Evolutionary conservation across 371 early-diverging fungal genomes (phyloP).

Genomic region (Mortierella sp.): DNA sequence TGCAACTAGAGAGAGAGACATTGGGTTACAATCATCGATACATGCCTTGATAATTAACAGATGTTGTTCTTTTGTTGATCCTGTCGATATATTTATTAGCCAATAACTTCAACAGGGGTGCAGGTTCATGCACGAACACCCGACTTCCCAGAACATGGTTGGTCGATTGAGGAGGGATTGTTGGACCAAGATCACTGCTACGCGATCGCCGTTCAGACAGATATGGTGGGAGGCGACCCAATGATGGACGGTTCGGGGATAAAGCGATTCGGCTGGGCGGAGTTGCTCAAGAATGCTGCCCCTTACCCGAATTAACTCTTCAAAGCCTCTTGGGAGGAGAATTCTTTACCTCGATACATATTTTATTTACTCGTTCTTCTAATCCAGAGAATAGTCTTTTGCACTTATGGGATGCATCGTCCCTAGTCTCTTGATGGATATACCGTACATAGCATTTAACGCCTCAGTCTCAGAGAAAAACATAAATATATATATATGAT

Average conservation of each 20-base stretch:
- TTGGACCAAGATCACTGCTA: constrained; percentile 48
- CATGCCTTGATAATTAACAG: no score
- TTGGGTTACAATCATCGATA: no score
- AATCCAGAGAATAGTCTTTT: no score
- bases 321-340: not conserved
- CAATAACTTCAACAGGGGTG: constrained; percentile 31
- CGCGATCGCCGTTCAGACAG: constrained; percentile 40
- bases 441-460: no score
- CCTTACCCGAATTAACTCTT: constrained; percentile 24
- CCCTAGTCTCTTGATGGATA: no score
- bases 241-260: constrained; percentile 40
- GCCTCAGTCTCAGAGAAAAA: no score
- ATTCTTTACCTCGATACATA: no score
- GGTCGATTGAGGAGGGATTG: constrained; percentile 51
- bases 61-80: not conserved
- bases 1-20: no score
- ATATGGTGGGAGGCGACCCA: constrained; percentile 9
- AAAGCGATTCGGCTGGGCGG: constrained; percentile 32
- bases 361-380: no score
- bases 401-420: no score
- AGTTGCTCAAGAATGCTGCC: constrained; percentile 39
- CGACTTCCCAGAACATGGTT: constrained; percentile 32
- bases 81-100: constrained; percentile 14
- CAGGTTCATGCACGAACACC: constrained; percentile 22
- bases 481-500: not conserved